Evolutionary conservation across 805 yeast species (phyloP), one percentile per base, ranked within the genome.

Genomic region (Yamadazyma ubonensis): DNA sequence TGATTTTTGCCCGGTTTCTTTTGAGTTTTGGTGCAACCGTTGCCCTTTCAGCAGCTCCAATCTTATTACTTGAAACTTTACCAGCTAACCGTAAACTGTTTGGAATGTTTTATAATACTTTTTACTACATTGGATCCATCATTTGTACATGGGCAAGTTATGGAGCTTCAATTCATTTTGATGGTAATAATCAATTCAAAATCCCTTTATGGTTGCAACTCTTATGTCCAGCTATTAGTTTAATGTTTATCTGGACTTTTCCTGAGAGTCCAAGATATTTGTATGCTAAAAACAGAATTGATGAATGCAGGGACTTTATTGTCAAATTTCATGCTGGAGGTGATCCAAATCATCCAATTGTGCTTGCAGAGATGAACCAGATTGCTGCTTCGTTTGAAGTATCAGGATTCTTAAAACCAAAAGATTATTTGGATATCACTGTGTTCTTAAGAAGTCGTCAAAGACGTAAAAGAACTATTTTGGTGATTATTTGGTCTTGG

Each of bases 241-340:
- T 71, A 6, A 25, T 59, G 3, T 40, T 60, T 10, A 57, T 66
- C 5, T 65, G 63, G 42, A 58, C 47, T 3, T 45, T 51, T 27
- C 78, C 78, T 2, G 80, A 75, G 47, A 66, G 76, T 3, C 79
- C 80, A 5, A 52, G 79, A 33, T 73, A 63, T 61, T 53, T 69
- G 18, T 58, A 73, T 2, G 48, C 63, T 16, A 53, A 57, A 7
- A 60, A 60, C 4, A 49, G 58, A 16, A 43, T 57, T 11, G 51
- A 59, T 1, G 52, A 52, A 15, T 73, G 77, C 3, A 41, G 42
- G 16, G 29, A 38, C 3, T 43, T 50, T 17, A 40, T 51, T 19
- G 37, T 42, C 18, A 48, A 51, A 21, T 45, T 36, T 16, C 49
- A 45, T 36, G 49, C 49, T 1, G 38, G 43, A 20, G 53, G 53